Conservation (phyloP, 192 early-diverging fungal genomes). For the Coemansia sp. region DNA sequence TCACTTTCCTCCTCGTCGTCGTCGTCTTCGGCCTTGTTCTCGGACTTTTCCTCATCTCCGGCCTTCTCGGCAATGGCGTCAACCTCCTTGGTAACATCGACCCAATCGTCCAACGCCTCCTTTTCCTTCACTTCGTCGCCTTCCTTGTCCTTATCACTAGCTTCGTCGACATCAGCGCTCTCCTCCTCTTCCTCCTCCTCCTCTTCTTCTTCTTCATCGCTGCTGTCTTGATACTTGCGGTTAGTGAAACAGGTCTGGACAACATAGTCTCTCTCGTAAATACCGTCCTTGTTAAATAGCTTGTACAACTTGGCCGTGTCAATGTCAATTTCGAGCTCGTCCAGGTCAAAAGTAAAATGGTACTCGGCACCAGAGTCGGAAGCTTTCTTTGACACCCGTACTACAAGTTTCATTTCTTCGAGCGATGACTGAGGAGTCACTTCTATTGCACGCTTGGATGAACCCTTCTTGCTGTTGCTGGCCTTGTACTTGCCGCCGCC, state of each 20-base stretch:
- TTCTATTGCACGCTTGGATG: background rate
- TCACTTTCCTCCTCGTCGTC: background rate
- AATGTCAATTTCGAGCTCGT: background rate
- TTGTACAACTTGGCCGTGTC: background rate
- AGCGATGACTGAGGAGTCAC: background rate
- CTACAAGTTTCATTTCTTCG: background rate
- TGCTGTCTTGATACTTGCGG: background rate
- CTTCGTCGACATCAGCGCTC: background rate
- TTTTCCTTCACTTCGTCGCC: background rate
- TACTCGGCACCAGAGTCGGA: background rate
- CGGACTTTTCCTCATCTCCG: background rate
- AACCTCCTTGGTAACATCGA: slow-evolving; percentile 1
- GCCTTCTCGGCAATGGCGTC: background rate
- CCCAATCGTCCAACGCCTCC: slow-evolving; percentile 7
- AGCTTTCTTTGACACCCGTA: background rate
- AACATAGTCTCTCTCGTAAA: background rate
- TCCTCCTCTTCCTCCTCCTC: background rate
- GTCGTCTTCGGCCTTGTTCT: background rate
- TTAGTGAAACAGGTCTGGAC: slow-evolving; percentile 9
- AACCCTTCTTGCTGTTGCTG: background rate
- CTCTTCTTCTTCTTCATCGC: background rate
- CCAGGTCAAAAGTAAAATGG: background rate
- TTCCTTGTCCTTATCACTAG: background rate
- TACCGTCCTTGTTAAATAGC: background rate
- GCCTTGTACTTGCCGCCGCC: slow-evolving; percentile 1